phyloP scores from a whole-genome alignment of 257 asterid genomes.

The Plantago elongata region DNA sequence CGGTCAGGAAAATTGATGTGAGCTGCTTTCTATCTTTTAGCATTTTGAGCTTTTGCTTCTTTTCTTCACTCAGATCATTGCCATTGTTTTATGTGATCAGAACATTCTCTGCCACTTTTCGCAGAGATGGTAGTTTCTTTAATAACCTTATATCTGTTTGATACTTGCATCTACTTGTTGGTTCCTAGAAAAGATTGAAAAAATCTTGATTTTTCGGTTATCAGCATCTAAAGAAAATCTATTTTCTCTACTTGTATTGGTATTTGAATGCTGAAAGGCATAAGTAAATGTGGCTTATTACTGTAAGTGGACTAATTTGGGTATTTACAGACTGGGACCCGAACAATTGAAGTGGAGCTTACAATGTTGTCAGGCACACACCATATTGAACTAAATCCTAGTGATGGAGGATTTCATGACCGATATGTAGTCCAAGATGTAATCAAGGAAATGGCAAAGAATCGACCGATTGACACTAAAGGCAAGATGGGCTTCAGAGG shows the following conservation, averaged over 20 bases:
- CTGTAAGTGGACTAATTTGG: slow-evolving; percentile 19
- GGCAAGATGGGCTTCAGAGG: slow-evolving; percentile 97
- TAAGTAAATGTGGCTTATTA: slow-evolving; percentile 1
- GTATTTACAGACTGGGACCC: slow-evolving; percentile 67
- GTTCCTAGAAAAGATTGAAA: too few species aligned
- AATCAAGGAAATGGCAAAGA: slow-evolving; percentile 95
- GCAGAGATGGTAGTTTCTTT: neutral
- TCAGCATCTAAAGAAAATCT: too few species aligned
- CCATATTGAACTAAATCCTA: slow-evolving; percentile 92
- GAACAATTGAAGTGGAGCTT: slow-evolving; percentile 85
- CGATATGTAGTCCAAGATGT: slow-evolving; percentile 95
- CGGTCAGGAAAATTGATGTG: slow-evolving; percentile 92
- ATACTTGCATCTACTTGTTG: neutral
- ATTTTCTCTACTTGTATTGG: neutral
- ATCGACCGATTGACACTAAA: slow-evolving; percentile 84
- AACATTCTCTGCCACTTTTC: neutral
- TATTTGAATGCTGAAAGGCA: neutral
- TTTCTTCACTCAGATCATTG: neutral
- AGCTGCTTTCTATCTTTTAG: slow-evolving; percentile 25
- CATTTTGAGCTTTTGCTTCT: neutral
- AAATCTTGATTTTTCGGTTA: too few species aligned
- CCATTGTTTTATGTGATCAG: neutral
- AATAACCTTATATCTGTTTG: neutral
- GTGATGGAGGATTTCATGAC: slow-evolving; percentile 96
- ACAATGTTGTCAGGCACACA: slow-evolving; percentile 76